Percentiles rank a stretch among this genome's conserved stretches.
Conservation (phyloP, 306 rosid species). For the Senna siamea region DNA sequence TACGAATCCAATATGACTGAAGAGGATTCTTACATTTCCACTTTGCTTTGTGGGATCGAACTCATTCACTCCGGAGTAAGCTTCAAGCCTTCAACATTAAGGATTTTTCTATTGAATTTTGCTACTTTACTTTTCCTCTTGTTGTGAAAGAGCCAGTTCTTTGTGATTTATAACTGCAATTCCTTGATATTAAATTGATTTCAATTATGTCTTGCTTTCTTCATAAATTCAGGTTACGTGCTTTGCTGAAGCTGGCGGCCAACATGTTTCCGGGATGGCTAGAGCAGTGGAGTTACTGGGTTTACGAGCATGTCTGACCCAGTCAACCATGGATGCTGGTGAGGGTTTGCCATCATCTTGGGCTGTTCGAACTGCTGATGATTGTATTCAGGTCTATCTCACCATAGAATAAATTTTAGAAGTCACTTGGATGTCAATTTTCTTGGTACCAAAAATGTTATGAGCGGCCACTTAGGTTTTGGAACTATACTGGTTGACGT, state of each 20-base stretch:
- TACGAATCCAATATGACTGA: slow-evolving; percentile 83
- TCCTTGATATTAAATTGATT: neutral
- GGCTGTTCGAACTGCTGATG: slow-evolving; percentile 62
- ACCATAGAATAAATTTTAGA: neutral
- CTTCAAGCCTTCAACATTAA: neutral
- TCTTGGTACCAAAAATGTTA: neutral
- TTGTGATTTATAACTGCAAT: neutral
- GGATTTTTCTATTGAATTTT: neutral
- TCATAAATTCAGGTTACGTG: slow-evolving; percentile 69
- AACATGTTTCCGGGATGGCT: slow-evolving; percentile 79
- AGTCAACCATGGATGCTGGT: slow-evolving; percentile 84
- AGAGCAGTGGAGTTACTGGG: slow-evolving; percentile 71
- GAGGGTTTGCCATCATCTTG: slow-evolving; percentile 72
- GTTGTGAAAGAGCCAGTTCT: neutral
- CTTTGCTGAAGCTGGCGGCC: slow-evolving; percentile 97
- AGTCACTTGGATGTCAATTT: neutral
- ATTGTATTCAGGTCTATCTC: slow-evolving; percentile 64
- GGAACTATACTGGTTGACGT: neutral
- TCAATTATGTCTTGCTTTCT: neutral
- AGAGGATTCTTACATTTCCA: slow-evolving; percentile 75
- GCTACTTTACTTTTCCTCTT: neutral
- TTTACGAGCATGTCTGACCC: slow-evolving; percentile 77
- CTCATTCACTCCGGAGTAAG: slow-evolving; percentile 80
- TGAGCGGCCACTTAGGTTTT: neutral
- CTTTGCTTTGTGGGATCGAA: slow-evolving; percentile 82